Conservation (phyloP, 2,329 filamentous ascomycete genomes). For the Diplodia intermedia region DNA sequence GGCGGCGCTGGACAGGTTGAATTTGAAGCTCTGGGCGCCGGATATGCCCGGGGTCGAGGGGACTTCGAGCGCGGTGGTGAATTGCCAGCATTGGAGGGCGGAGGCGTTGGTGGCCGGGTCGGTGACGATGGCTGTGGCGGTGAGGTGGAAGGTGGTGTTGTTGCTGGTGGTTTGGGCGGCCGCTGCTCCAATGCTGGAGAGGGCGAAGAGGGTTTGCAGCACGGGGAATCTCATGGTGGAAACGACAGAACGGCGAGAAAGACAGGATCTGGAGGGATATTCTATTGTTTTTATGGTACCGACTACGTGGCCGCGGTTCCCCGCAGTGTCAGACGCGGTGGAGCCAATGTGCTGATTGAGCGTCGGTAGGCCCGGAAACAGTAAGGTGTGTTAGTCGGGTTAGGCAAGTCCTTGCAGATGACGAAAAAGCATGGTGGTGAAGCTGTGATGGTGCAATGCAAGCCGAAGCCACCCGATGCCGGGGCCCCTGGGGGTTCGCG, state of each 20-base stretch:
- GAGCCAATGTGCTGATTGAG: neutral
- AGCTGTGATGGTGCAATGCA: neutral
- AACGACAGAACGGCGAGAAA: neutral
- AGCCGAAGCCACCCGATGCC: neutral
- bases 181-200: neutral
- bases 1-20: slow-evolving; percentile 36
- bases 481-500: neutral
- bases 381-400: neutral
- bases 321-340: neutral
- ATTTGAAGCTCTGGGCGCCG: slow-evolving; percentile 36
- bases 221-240: neutral
- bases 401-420: neutral
- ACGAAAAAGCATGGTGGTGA: neutral
- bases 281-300: neutral
- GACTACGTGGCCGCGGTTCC: neutral
- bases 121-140: slow-evolving; percentile 45
- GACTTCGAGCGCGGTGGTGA: slow-evolving; percentile 39
- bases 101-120: slow-evolving; percentile 41
- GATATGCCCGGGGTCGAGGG: slow-evolving; percentile 43
- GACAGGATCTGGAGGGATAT: neutral
- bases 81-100: slow-evolving; percentile 46
- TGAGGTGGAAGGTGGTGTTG: slow-evolving; percentile 36
- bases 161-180: slow-evolving; percentile 19
- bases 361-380: neutral
- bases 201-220: neutral